Evolutionary conservation across 2,329 filamentous ascomycete genomes (phyloP).

Genomic region (Venturia oleaginea): DNA sequence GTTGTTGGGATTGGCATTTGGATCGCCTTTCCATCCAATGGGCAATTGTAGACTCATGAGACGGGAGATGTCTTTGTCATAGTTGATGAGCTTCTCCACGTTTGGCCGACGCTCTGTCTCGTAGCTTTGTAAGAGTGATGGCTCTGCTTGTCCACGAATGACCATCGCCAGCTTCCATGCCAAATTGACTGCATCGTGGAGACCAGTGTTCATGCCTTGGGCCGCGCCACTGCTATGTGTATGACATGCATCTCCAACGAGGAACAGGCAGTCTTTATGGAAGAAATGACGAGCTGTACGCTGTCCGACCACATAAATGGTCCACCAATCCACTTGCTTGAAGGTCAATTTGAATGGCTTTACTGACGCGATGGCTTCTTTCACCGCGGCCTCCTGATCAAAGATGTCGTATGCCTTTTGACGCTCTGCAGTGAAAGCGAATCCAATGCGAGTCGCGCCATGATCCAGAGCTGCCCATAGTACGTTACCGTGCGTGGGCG

Average conservation of each 20-base stretch:
- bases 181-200: conserved; percentile 46
- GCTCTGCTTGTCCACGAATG: conserved; percentile 29
- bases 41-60: conserved; percentile 29
- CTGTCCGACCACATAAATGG: conserved; percentile 36
- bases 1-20: conserved; percentile 22
- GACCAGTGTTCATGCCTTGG: conserved; percentile 50
- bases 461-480: conserved; percentile 47
- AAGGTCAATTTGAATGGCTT: conserved; percentile 33
- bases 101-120: conserved; percentile 40
- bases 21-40: conserved; percentile 25
- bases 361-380: conserved; percentile 31
- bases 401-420: conserved; percentile 28
- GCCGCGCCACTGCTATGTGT: conserved; percentile 48
- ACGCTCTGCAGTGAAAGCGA: conserved; percentile 38
- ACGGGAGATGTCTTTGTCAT: conserved; percentile 27
- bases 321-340: conserved; percentile 36
- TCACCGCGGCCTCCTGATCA: conserved; percentile 28
- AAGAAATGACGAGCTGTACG: conserved; percentile 17
- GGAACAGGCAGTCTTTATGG: conserved; percentile 26
- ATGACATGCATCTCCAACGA: conserved; percentile 50
- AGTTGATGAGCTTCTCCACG: conserved; percentile 33
- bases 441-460: conserved; percentile 46
- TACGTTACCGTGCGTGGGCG: conserved; percentile 44
- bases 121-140: conserved; percentile 37
- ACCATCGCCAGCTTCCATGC: conserved; percentile 46